Conservation (phyloP, 305 asterid species). For the Rubia peregrina region DNA sequence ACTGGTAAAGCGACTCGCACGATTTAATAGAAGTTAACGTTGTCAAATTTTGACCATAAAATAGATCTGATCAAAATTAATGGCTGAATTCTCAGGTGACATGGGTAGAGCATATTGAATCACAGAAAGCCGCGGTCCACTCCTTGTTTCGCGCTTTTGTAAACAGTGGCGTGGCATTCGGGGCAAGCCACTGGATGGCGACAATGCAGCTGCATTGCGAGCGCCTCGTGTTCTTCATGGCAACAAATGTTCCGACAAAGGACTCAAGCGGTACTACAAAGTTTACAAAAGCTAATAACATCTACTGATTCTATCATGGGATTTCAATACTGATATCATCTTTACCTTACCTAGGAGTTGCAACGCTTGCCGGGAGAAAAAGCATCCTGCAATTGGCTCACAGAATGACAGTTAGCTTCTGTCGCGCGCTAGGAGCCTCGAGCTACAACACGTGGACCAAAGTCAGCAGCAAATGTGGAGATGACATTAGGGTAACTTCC, state of each 20-base stretch:
- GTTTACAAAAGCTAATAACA: background rate
- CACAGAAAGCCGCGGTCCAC: conserved; percentile 49
- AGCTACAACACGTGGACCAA: conserved; percentile 74
- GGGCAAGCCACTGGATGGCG: conserved; percentile 83
- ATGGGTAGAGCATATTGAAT: conserved; percentile 86
- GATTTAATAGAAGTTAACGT: too few relatives aligned
- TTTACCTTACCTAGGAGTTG: conserved; percentile 44
- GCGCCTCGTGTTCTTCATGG: conserved; percentile 60
- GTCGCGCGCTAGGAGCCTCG: conserved; percentile 60
- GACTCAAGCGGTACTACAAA: conserved; percentile 51
- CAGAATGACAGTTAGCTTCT: conserved; percentile 63
- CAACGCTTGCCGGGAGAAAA: conserved; percentile 76
- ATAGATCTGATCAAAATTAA: background rate
- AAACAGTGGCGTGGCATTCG: conserved; percentile 74
- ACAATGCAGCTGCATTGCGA: conserved; percentile 79
- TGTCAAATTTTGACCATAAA: too few relatives aligned
- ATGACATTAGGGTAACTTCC: conserved; percentile 55
- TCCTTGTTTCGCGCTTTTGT: conserved; percentile 58
- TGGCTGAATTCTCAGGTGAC: conserved; percentile 48
- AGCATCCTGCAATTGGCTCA: conserved; percentile 69
- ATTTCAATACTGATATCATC: background rate
- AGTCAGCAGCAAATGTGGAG: conserved; percentile 52
- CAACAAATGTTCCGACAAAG: conserved; percentile 78
- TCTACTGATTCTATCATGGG: background rate
- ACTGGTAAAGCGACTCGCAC: too few relatives aligned